These are phyloP conservation scores for Neckera pumila DNA, from an alignment of 225 moss, liverwort and hornwort genomes.

Conservation along the genomic window DNA sequence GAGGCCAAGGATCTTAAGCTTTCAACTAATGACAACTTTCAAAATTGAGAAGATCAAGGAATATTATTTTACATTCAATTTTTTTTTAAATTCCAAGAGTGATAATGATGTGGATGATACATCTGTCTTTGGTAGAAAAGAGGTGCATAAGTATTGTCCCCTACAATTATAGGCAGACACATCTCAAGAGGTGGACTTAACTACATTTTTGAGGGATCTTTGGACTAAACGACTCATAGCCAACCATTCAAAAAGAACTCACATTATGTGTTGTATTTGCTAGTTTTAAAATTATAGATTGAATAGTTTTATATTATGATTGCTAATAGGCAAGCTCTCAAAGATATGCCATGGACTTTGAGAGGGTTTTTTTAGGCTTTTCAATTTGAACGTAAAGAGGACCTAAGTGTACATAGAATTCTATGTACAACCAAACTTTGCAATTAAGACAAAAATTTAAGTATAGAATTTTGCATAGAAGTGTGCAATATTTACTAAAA, in stretches of 20 bases:
- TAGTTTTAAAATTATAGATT: not conserved
- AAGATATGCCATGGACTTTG: not conserved
- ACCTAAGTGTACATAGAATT: not conserved
- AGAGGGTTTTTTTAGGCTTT: not conserved
- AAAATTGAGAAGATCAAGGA: not conserved
- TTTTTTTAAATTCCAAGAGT: no score
- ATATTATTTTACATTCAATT: not conserved
- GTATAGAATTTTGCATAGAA: not conserved
- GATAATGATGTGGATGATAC: not conserved
- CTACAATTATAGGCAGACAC: not conserved
- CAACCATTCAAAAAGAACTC: no score
- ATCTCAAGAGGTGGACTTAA: not conserved
- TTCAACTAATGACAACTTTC: no score
- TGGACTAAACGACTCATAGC: not conserved
- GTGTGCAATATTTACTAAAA: not conserved
- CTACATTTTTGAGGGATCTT: not conserved
- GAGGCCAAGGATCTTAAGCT: no score
- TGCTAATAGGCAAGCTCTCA: not conserved
- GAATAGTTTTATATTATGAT: not conserved
- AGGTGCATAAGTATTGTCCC: not conserved
- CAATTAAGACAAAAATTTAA: rapidly evolving
- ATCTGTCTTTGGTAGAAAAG: rapidly evolving
- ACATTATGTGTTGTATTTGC: no score
- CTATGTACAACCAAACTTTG: not conserved
- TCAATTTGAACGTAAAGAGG: not conserved